A percentile compares a stretch with the other conserved stretches of the same genome.
These are phyloP conservation scores for Melanogaster broomeanus DNA, from an alignment of 768 basidiomycete species.

Conservation along the genomic window DNA sequence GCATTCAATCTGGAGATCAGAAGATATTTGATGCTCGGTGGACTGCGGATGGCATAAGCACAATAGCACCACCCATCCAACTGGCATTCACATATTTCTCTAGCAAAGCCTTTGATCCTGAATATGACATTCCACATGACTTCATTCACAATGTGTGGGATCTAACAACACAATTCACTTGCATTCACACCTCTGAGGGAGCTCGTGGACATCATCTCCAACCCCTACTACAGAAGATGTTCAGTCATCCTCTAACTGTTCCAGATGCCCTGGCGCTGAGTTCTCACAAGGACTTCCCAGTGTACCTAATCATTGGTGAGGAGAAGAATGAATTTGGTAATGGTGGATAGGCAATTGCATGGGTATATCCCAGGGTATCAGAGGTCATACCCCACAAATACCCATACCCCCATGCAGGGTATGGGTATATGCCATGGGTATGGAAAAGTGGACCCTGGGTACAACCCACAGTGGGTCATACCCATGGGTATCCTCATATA, in stretches of 20 bases:
- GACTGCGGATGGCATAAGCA: background rate
- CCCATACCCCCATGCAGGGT: too few species aligned
- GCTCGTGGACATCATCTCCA: background rate
- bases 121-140: constrained; percentile 6
- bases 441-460: too few species aligned
- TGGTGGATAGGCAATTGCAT: too few species aligned
- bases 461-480: constrained; percentile 30
- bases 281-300: background rate
- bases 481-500: constrained; percentile 26
- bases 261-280: background rate
- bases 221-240: background rate
- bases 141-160: background rate
- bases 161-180: constrained; percentile 15
- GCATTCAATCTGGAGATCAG: background rate
- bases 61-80: constrained; percentile 18
- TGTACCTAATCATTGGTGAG: constrained; percentile 18
- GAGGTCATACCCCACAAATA: too few species aligned
- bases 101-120: constrained; percentile 15
- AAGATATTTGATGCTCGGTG: constrained; percentile 15
- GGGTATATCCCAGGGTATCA: too few species aligned
- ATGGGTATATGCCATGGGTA: too few species aligned
- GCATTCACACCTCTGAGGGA: constrained; percentile 10
- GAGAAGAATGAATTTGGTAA: too few species aligned
- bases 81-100: constrained; percentile 29
- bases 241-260: background rate